These are phyloP conservation scores for Discostella stelligeroides DNA, from an alignment of 108 stramenopile species.

Conservation along the genomic window DNA sequence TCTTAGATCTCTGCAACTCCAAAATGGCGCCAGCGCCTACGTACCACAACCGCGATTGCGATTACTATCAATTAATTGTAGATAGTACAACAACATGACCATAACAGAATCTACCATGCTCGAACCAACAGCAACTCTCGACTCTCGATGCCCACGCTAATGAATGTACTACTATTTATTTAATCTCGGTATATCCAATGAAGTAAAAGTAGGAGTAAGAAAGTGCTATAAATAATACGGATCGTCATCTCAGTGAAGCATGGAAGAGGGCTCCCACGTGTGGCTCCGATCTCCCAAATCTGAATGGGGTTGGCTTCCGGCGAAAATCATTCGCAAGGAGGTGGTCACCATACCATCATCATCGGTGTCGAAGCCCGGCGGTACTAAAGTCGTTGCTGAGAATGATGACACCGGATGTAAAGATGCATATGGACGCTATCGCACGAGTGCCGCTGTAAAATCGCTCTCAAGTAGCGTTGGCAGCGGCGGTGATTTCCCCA, in stretches of 20 bases:
- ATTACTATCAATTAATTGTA: no score
- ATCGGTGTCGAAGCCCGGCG: background rate
- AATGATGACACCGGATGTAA: background rate
- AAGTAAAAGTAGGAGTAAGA: constrained; percentile 8
- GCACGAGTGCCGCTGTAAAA: background rate
- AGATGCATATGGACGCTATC: no score
- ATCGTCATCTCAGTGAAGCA: background rate
- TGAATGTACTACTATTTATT: no score
- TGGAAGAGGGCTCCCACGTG: constrained; percentile 53
- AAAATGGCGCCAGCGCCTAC: no score
- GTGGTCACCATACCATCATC: background rate
- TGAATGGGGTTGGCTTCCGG: constrained; percentile 55
- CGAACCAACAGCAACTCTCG: no score
- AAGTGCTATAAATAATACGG: background rate
- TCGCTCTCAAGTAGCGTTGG: background rate
- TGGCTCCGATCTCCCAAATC: constrained; percentile 50
- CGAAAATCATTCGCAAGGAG: constrained; percentile 41
- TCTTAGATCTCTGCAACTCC: no score
- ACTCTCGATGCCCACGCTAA: no score
- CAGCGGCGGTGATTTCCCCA: background rate
- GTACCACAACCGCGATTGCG: no score
- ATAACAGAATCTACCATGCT: no score
- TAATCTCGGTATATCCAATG: no score
- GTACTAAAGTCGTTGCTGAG: background rate
- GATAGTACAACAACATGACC: no score